Percentiles rank a stretch among this genome's conserved stretches.
Conservation (phyloP, 2,329 filamentous ascomycete species). For the Neobulgaria alba region DNA sequence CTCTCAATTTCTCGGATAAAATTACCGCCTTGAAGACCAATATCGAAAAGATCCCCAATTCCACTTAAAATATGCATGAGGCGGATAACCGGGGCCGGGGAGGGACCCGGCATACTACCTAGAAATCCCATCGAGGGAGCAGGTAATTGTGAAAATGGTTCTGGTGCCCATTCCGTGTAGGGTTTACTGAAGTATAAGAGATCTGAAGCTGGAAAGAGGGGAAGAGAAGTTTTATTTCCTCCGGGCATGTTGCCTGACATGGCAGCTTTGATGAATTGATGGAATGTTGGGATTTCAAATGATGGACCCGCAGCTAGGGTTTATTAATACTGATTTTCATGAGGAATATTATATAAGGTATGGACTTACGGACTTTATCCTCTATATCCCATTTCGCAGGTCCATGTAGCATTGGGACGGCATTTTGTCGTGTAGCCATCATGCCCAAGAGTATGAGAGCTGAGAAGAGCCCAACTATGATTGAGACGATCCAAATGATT, state of each 20-base stretch:
- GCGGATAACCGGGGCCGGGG: conserved; percentile 12
- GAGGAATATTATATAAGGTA: background rate
- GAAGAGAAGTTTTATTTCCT: conserved; percentile 7
- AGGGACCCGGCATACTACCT: conserved; percentile 5
- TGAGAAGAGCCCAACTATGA: background rate
- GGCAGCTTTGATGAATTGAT: conserved; percentile 11
- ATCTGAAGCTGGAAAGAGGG: conserved; percentile 11
- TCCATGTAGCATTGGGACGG: conserved; percentile 2
- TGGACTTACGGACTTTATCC: conserved; percentile 9
- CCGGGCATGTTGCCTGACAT: conserved; percentile 14
- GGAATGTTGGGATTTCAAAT: conserved; percentile 11
- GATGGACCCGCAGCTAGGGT: conserved; percentile 3
- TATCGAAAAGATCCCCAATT: conserved; percentile 8
- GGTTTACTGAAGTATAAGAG: conserved; percentile 7
- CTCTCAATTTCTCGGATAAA: conserved; percentile 7
- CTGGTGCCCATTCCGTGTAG: conserved; percentile 18
- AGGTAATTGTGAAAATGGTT: conserved; percentile 15
- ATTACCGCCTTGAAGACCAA: conserved; percentile 1
- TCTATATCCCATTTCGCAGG: conserved; percentile 10
- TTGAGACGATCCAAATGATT: background rate
- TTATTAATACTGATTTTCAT: background rate
- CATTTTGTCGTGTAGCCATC: background rate
- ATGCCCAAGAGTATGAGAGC: background rate
- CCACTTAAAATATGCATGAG: conserved; percentile 11
- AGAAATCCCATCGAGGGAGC: conserved; percentile 4